Conservation (phyloP, 2,329 filamentous ascomycete genomes). For the Colletotrichum aenigma region DNA sequence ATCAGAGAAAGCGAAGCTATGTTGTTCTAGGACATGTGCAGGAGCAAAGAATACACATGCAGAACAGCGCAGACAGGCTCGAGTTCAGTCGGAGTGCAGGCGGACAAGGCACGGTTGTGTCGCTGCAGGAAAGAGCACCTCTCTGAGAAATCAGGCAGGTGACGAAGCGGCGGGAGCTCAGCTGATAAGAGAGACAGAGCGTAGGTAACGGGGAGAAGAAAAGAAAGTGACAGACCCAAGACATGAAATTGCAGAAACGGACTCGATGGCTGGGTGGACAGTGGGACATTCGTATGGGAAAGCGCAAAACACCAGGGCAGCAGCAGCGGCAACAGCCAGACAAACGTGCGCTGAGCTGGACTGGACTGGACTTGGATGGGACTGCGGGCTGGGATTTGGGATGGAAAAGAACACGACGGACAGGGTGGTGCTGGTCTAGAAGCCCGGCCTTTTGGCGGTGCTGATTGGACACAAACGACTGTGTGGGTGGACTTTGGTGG, state of each 20-base stretch:
- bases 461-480: not conserved
- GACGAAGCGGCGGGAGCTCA: not conserved
- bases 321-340: not conserved
- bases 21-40: not conserved
- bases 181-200: slow-evolving; percentile 4
- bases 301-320: not conserved
- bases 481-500: not conserved
- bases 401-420: slow-evolving; percentile 7
- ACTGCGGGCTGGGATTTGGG: not conserved
- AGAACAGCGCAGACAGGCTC: not conserved
- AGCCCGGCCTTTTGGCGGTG: not conserved
- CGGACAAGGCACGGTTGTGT: not conserved
- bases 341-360: not conserved
- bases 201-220: not conserved
- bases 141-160: not conserved
- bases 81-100: not conserved
- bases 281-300: not conserved
- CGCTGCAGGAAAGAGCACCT: not conserved
- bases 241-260: not conserved
- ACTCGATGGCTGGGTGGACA: not conserved
- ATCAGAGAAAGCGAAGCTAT: not conserved
- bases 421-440: slow-evolving; percentile 8
- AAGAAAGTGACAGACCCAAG: not conserved
- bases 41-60: not conserved
- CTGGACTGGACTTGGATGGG: not conserved